Conservation (phyloP, 2,329 filamentous ascomycete species). For the Claviceps digitariae region DNA sequence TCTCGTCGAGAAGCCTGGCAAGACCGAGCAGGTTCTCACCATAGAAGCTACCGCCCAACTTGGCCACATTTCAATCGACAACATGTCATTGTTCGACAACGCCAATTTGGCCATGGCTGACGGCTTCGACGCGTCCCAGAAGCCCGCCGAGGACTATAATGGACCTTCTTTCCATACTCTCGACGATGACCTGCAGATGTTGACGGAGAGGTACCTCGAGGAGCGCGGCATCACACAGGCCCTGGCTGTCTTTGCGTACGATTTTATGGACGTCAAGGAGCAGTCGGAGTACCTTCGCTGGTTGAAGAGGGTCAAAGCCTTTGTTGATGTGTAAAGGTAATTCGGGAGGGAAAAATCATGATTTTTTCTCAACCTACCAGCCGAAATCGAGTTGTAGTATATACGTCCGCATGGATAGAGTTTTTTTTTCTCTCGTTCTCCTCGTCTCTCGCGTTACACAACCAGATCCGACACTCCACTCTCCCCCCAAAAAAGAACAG, state of each 20-base stretch:
- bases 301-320: constrained; percentile 76
- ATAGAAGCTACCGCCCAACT: constrained; percentile 81
- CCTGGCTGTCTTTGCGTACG: constrained; percentile 79
- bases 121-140: constrained; percentile 63
- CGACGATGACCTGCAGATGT: constrained; percentile 86
- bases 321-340: constrained; percentile 47
- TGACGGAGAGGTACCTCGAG: constrained; percentile 87
- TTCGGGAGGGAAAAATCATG: background rate
- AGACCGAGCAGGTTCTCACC: constrained; percentile 58
- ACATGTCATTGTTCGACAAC: constrained; percentile 77
- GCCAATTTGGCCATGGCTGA: constrained; percentile 63
- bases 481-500: no score
- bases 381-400: no score
- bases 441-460: no score
- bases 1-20: constrained; percentile 73
- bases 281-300: constrained; percentile 91
- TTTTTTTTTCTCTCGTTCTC: no score
- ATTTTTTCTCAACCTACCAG: background rate
- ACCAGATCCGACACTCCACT: no score
- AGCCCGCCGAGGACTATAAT: constrained; percentile 66
- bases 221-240: constrained; percentile 82
- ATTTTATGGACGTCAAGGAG: constrained; percentile 98
- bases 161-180: constrained; percentile 89
- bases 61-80: constrained; percentile 75
- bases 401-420: no score